phyloP scores from a whole-genome alignment of 345 rosid species.

The Eucalyptus curtisii region DNA sequence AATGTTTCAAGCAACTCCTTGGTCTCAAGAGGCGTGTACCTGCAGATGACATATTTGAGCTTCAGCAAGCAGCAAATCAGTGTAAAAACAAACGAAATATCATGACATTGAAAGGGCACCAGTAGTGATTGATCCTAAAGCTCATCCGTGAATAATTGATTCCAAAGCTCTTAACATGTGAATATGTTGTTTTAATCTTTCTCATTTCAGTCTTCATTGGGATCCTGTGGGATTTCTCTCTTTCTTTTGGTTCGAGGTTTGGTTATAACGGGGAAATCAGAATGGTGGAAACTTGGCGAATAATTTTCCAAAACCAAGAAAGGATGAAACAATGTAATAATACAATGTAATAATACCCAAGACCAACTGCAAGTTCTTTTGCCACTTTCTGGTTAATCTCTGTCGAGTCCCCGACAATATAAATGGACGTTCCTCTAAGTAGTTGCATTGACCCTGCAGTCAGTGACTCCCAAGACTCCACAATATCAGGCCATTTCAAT shows the following conservation, averaged over 20 bases:
- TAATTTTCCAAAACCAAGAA: not conserved
- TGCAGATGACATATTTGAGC: slow-evolving; percentile 12
- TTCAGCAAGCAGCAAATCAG: not conserved
- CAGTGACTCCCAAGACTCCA: slow-evolving; percentile 88
- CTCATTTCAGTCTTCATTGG: not conserved
- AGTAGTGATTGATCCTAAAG: not conserved
- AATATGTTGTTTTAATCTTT: not conserved
- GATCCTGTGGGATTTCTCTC: not conserved
- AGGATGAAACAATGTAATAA: not conserved
- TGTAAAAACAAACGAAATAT: not conserved
- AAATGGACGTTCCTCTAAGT: slow-evolving; percentile 76
- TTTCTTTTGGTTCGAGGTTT: not conserved
- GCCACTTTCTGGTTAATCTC: slow-evolving; percentile 76
- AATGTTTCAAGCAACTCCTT: slow-evolving; percentile 69
- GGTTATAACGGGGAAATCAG: not conserved
- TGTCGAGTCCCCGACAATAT: slow-evolving; percentile 61
- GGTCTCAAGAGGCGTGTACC: slow-evolving; percentile 77
- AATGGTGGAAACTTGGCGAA: not conserved
- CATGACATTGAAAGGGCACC: not conserved
- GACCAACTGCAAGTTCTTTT: slow-evolving; percentile 76
- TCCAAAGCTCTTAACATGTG: not conserved
- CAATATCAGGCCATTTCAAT: slow-evolving; percentile 82
- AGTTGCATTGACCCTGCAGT: slow-evolving; percentile 68
- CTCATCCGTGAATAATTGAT: not conserved
- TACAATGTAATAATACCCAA: slow-evolving; percentile 47